A percentile compares a stretch with the other conserved stretches of the same genome.
These are phyloP conservation scores for Trichoderma sp. DNA, from an alignment of 2,329 filamentous ascomycete species.

Conservation along the genomic window DNA sequence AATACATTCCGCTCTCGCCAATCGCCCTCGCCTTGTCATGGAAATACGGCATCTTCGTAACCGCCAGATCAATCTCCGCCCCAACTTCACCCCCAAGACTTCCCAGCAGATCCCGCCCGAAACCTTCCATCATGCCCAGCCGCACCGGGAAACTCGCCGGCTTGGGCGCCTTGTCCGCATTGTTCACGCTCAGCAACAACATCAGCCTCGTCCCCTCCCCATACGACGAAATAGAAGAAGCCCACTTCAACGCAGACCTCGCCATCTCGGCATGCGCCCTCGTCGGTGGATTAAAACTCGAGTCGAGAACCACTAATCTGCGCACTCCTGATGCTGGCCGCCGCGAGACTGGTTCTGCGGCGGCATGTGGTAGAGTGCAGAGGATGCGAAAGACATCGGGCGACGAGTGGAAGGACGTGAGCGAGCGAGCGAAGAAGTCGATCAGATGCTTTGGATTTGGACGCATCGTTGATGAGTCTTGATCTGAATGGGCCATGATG, in stretches of 20 bases:
- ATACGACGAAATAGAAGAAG: not conserved
- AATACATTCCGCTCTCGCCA: conserved; percentile 46
- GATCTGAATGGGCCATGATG: conserved; percentile 6
- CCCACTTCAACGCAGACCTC: conserved; percentile 44
- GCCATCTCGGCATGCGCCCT: conserved; percentile 61
- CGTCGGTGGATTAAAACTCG: conserved; percentile 69
- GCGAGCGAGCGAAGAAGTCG: conserved; percentile 46
- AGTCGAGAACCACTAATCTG: conserved; percentile 61
- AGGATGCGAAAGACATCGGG: conserved; percentile 47
- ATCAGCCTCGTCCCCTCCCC: conserved; percentile 45
- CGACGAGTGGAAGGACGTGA: conserved; percentile 48
- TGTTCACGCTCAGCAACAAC: conserved; percentile 62
- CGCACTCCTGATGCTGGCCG: conserved; percentile 10
- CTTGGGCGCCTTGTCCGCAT: conserved; percentile 66
- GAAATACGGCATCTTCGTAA: conserved; percentile 74
- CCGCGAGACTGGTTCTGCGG: not conserved
- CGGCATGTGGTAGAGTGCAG: conserved; percentile 40
- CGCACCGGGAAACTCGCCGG: conserved; percentile 69
- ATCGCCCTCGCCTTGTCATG: conserved; percentile 69
- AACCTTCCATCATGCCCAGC: conserved; percentile 69
- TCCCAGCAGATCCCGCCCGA: conserved; percentile 57
- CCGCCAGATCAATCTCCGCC: conserved; percentile 61
- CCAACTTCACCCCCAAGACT: conserved; percentile 18
- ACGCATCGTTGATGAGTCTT: not conserved
- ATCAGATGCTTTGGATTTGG: conserved; percentile 35